Evolutionary conservation across 2,329 filamentous ascomycete genomes (phyloP), one percentile per base, ranked within the genome.

Genomic region (Amauroascus verrucosus): DNA sequence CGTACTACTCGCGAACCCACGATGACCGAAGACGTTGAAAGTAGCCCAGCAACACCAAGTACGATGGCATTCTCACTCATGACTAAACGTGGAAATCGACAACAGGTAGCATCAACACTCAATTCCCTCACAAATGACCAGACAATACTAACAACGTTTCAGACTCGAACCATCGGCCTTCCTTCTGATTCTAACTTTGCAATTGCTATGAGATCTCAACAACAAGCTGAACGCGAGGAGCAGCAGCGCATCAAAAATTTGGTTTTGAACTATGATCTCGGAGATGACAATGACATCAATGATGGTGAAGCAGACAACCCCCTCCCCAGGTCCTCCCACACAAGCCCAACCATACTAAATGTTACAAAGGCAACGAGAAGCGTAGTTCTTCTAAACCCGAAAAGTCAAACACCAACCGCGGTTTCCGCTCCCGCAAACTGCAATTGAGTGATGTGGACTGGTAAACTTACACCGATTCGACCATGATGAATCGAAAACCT

Each of bases 231-330:
- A 67, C 85, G 86, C 51, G 93, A 95, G 66, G 94, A 98, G 69
- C 91, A 98, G 69, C 89, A 96, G 69, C 86, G 93, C 58, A 98
- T 98, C 80, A 98, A 98, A 75, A 95, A 88, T 64, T 77, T 98
- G 44, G 93, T 98, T 51, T 76, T 98, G 61, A 97, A 96, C 70
- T 95, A 96, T 66, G 93, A 98, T 71, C 81, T 95, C 65, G 83
- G 88, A 49, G 89, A 94, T 58, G 79, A 83, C 64, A 84, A 76
- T 61, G 87, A 94, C 65, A 84, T 89, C 59, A 72, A 77, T 64
- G 86, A 93, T 75, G 84, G 88, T 94, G 79, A 81, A 74, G 56
- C 59, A 54, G 58, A 52, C 46, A 66, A 70, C 62, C 62, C 61
- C 60, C 64, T 64, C 60, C 55, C 59, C 59, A 54, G 57, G 59